Evolutionary conservation across 306 rosid species (phyloP).

Genomic region (Mimosa pudica): DNA sequence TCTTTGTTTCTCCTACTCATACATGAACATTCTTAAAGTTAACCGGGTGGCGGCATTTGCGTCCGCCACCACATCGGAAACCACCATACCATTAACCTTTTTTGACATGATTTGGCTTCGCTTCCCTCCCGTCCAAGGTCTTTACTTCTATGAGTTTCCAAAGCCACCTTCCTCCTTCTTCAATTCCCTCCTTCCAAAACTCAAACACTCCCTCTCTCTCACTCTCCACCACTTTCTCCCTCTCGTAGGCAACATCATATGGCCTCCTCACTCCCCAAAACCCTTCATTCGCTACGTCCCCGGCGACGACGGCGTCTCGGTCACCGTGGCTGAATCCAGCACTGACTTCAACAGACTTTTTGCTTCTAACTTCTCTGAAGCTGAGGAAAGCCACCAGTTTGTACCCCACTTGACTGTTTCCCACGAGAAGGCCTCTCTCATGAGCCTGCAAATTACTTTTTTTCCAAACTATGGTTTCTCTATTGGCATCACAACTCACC

Average conservation of each 20-base stretch:
- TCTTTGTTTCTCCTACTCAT: background rate
- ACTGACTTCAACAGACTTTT: background rate
- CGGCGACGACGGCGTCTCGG: background rate
- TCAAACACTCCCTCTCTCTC: background rate
- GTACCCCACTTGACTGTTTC: background rate
- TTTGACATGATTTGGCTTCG: background rate
- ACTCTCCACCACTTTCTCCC: background rate
- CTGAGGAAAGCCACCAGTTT: background rate
- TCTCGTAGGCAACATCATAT: background rate
- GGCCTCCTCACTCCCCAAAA: background rate
- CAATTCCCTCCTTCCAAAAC: background rate
- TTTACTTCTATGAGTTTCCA: background rate
- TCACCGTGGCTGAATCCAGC: background rate
- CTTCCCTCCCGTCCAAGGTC: background rate
- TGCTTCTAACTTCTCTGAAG: background rate
- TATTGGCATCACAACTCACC: background rate
- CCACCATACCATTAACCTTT: background rate
- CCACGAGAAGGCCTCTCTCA: background rate
- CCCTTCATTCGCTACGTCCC: background rate
- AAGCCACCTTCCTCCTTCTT: background rate
- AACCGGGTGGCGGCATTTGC: background rate
- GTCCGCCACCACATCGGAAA: background rate
- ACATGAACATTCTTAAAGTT: background rate
- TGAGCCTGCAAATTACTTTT: background rate
- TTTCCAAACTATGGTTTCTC: background rate